Evolutionary conservation across 306 rosid species (phyloP).

Genomic region (Betula pendula): DNA sequence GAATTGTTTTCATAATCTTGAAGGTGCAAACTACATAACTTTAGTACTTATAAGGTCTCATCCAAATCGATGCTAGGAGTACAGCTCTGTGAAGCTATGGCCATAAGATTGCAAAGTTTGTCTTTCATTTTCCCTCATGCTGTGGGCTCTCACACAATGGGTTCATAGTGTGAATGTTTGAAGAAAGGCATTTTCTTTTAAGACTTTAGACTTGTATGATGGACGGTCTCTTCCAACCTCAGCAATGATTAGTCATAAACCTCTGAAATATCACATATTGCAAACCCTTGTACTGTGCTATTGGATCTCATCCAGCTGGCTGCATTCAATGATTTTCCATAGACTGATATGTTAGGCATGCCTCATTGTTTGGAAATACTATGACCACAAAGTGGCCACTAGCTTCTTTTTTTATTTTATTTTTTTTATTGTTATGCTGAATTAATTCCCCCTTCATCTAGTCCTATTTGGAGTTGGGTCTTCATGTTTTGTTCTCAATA

Average conservation of each 20-base stretch:
- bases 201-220: neutral
- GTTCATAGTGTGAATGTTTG: neutral
- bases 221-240: neutral
- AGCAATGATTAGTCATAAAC: neutral
- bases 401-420: neutral
- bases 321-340: neutral
- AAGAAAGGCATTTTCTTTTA: neutral
- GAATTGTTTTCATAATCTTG: neutral
- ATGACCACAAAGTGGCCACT: neutral
- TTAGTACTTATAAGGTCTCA: neutral
- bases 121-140: neutral
- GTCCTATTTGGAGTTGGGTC: neutral
- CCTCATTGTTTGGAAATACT: neutral
- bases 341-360: neutral
- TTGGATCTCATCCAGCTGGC: neutral
- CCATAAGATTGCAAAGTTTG: slow-evolving; percentile 1
- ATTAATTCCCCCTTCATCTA: neutral
- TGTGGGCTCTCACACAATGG: neutral
- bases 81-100: neutral
- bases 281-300: neutral
- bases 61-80: neutral
- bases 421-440: neutral
- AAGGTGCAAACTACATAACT: neutral
- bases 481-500: neutral
- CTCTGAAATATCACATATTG: neutral